These are phyloP conservation scores for Phaffomyces antillensis DNA, from an alignment of 805 yeast species.

Conservation along the genomic window DNA sequence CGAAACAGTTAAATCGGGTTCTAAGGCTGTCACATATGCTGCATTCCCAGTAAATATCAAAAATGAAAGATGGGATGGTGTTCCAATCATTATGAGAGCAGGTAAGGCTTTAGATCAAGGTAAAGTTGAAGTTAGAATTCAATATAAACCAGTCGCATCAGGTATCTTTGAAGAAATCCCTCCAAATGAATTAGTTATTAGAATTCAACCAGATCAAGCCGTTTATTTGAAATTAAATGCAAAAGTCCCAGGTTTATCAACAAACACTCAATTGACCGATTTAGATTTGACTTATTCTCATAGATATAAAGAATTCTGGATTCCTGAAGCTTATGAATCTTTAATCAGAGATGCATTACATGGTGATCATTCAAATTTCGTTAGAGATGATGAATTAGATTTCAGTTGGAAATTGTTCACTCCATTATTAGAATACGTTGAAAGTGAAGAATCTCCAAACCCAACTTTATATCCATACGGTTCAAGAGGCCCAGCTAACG, in stretches of 20 bases:
- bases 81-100: constrained; percentile 91
- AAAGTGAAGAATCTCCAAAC: constrained; percentile 57
- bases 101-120: constrained; percentile 96
- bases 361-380: constrained; percentile 96
- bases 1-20: constrained; percentile 72
- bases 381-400: constrained; percentile 95
- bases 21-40: constrained; percentile 89
- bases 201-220: constrained; percentile 94
- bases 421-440: constrained; percentile 77
- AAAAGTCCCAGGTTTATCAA: constrained; percentile 87
- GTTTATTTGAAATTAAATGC: constrained; percentile 89
- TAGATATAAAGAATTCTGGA: constrained; percentile 83
- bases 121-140: constrained; percentile 91
- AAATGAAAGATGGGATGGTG: constrained; percentile 98
- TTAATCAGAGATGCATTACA: constrained; percentile 82
- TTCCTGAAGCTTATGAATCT: constrained; percentile 97
- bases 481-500: constrained; percentile 74
- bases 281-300: constrained; percentile 79
- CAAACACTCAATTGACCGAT: constrained; percentile 77
- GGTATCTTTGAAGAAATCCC: constrained; percentile 79
- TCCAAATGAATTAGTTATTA: constrained; percentile 87
- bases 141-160: constrained; percentile 77
- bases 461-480: constrained; percentile 80
- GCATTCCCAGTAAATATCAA: constrained; percentile 72
- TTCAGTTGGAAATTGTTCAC: constrained; percentile 91